These are phyloP conservation scores for Asterophora lycoperdoides DNA, from an alignment of 768 basidiomycete genomes.

Conservation along the genomic window DNA sequence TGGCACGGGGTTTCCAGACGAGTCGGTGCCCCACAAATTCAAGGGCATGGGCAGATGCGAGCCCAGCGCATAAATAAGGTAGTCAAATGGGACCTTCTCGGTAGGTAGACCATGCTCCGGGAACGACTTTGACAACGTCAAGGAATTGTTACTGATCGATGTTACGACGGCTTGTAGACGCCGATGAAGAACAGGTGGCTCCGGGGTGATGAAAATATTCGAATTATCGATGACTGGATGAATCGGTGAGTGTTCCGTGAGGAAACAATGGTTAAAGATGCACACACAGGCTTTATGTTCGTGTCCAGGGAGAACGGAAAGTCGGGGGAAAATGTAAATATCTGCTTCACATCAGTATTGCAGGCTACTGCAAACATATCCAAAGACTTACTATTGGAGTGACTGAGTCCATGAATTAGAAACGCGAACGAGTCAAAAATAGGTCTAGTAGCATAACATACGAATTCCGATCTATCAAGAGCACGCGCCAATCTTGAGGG, in stretches of 20 bases:
- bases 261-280: no score
- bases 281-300: constrained; percentile 62
- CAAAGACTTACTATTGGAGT: constrained; percentile 39
- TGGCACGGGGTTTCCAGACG: constrained; percentile 9
- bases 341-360: constrained; percentile 24
- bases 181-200: constrained; percentile 25
- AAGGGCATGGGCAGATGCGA: constrained; percentile 52
- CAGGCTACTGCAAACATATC: neutral
- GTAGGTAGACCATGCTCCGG: constrained; percentile 40
- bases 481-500: constrained; percentile 49
- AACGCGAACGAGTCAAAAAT: neutral
- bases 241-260: neutral
- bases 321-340: constrained; percentile 56
- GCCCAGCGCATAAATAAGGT: constrained; percentile 57
- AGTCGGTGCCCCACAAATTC: constrained; percentile 44
- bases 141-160: constrained; percentile 32
- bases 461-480: constrained; percentile 59
- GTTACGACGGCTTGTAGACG: constrained; percentile 43
- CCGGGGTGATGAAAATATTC: constrained; percentile 38
- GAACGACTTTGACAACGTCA: constrained; percentile 44
- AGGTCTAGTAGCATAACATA: constrained; percentile 24
- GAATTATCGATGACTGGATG: constrained; percentile 52
- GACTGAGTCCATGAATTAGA: constrained; percentile 25
- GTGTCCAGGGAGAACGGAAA: constrained; percentile 55
- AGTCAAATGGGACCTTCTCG: constrained; percentile 45